Conservation (phyloP, 2,329 filamentous ascomycete species). For the Talaromyces verruculosus region DNA sequence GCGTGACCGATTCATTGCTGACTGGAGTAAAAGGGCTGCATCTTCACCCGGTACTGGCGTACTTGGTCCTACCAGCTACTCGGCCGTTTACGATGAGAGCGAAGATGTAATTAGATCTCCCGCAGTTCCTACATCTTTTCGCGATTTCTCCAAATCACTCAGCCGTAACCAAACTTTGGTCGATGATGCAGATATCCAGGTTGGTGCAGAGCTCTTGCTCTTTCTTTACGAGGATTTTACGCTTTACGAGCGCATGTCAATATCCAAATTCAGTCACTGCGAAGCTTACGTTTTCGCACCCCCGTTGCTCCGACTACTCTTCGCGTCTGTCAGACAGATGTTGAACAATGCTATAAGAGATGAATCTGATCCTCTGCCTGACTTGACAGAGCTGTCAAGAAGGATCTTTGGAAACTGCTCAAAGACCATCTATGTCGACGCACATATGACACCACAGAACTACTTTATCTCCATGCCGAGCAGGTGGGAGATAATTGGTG, state of each 20-base stretch:
- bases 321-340: conserved; percentile 25
- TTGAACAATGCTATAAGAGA: conserved; percentile 20
- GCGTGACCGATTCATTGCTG: conserved; percentile 16
- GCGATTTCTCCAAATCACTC: conserved; percentile 5
- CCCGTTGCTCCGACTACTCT: conserved; percentile 25
- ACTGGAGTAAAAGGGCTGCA: conserved; percentile 12
- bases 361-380: conserved; percentile 16
- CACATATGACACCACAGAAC: conserved; percentile 26
- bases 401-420: conserved; percentile 27
- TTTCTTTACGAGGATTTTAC: conserved; percentile 26
- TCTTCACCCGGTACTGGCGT: conserved; percentile 20
- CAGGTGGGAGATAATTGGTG: conserved; percentile 29
- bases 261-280: conserved; percentile 24
- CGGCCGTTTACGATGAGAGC: conserved; percentile 24
- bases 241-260: conserved; percentile 25
- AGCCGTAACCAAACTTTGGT: conserved; percentile 18
- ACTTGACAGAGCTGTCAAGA: conserved; percentile 23
- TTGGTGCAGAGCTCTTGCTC: conserved; percentile 27
- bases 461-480: conserved; percentile 24
- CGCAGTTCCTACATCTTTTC: not conserved
- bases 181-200: conserved; percentile 23
- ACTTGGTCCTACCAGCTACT: conserved; percentile 26
- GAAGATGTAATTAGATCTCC: conserved; percentile 16
- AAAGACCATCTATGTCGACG: conserved; percentile 22
- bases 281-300: conserved; percentile 28